Evolutionary conservation across 257 asterid species (phyloP), one percentile per base, ranked within the genome.

Genomic region (Galeopsis tetrahit): DNA sequence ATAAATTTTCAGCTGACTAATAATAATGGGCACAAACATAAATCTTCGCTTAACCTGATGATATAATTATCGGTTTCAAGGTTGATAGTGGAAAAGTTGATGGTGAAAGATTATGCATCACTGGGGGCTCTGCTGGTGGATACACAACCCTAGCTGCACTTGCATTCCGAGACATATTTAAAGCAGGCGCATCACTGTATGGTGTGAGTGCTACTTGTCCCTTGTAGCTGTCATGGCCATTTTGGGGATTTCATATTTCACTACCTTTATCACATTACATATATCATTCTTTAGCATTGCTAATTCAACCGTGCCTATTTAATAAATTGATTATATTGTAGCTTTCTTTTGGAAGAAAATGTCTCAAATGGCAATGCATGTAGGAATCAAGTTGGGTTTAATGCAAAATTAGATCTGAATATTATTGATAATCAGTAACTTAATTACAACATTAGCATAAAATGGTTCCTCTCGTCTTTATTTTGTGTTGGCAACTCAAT

Each of bases 91-190:
- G 97, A 80, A 91, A 85, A 78, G 97, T 88, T 49, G 99, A 94
- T 63, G 87, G 91, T 13, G 84, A 85, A 70, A 85, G 97, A 65
- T 80, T 94, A 65, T 94, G 99, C 77, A 94, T 94, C 70, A 85
- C 97, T 5, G 97, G 99, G 69, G 97, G 97, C 69, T 94, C 99
- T 78, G 99, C 99, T 60, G 99, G 99, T 74, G 99, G 99, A 44
- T 94, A 88, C 86, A 94, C 99, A 64, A 91, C 99, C 74, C 76
- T 94, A 58, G 99, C 97, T 39, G 93, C 97, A 39, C 97, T 91
- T 77, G 99, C 98, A 68, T 94, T 94, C 82, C 82, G 83, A 69
- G 87, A 91, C 69, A 81, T 78, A 14, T 94, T 94, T 75, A 91
- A 85, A 83, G 99, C 99, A 57, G 97, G 97, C 59, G 87, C 96